phyloP scores from a whole-genome alignment of 345 rosid genomes.

The Brassica nigra region DNA sequence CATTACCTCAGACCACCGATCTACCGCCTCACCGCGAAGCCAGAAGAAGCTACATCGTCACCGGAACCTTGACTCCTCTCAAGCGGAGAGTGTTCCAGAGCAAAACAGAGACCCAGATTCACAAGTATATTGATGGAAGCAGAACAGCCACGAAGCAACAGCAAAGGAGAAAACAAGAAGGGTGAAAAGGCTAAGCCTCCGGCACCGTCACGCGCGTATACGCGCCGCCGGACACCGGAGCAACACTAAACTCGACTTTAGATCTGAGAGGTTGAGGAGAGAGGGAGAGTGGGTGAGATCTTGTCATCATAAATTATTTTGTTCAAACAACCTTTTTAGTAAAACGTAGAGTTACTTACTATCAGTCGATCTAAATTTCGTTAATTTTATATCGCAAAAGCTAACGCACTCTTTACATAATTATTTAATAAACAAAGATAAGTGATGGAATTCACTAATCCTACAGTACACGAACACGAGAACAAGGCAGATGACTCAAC shows the following conservation, averaged over 20 bases:
- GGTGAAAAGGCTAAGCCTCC: neutral
- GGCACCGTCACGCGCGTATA: neutral
- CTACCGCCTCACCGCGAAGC: neutral
- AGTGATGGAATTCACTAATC: neutral
- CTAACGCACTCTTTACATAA: neutral
- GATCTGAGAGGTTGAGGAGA: too few species aligned
- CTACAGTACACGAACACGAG: neutral
- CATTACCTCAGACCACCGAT: neutral
- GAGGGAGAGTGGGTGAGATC: too few species aligned
- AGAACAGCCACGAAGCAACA: too few species aligned
- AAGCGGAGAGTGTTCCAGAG: neutral
- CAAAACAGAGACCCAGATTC: neutral
- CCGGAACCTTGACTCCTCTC: neutral
- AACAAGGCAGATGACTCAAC: conserved; percentile 19
- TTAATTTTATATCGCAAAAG: neutral
- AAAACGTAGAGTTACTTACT: neutral
- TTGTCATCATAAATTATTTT: too few species aligned
- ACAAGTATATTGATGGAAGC: neutral
- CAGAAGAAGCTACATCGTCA: neutral
- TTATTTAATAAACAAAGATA: neutral
- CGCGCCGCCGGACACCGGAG: neutral
- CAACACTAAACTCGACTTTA: neutral
- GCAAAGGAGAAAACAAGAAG: too few species aligned
- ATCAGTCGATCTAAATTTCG: neutral
- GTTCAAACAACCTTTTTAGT: neutral